Conservation (phyloP, 352 stramenopile genomes). For the Pythium rhizo-oryzae region DNA sequence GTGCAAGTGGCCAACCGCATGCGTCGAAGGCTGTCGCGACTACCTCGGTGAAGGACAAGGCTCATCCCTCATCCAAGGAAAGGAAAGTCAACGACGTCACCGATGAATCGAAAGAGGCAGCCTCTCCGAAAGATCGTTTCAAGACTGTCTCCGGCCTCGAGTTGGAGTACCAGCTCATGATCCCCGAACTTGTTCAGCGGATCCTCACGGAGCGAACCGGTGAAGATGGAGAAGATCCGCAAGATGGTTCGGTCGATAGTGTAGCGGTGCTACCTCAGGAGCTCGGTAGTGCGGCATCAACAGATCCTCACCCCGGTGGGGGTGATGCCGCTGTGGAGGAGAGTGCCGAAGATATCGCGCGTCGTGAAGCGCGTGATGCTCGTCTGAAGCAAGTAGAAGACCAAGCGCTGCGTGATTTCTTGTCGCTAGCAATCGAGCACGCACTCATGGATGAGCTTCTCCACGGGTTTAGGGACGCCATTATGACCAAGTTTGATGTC, state of each 20-base stretch:
- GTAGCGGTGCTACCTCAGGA: not conserved
- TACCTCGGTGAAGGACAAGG: not conserved
- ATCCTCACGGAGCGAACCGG: slow-evolving; percentile 40
- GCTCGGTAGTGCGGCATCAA: not conserved
- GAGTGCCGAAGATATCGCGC: not conserved
- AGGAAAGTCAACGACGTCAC: slow-evolving; percentile 12
- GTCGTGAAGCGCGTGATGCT: slow-evolving; percentile 9
- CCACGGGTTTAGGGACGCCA: slow-evolving; percentile 38
- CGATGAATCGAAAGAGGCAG: slow-evolving; percentile 30
- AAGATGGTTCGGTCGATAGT: not conserved
- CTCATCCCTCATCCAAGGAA: not conserved
- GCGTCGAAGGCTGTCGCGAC: not conserved
- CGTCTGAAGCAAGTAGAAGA: slow-evolving; percentile 15
- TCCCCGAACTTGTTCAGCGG: slow-evolving; percentile 30
- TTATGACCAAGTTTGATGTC: slow-evolving; percentile 50
- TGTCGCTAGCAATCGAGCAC: slow-evolving; percentile 35
- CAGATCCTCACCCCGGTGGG: not conserved
- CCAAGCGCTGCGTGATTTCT: slow-evolving; percentile 31
- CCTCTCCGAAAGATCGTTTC: slow-evolving; percentile 28
- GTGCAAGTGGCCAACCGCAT: not conserved
- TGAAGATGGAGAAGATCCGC: slow-evolving; percentile 19
- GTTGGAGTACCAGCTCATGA: slow-evolving; percentile 25
- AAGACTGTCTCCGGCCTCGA: slow-evolving; percentile 27
- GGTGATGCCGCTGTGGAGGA: not conserved
- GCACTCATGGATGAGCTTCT: slow-evolving; percentile 21